Evolutionary conservation across 441 rosid species (phyloP).

Genomic region (Eruca vesicaria): DNA sequence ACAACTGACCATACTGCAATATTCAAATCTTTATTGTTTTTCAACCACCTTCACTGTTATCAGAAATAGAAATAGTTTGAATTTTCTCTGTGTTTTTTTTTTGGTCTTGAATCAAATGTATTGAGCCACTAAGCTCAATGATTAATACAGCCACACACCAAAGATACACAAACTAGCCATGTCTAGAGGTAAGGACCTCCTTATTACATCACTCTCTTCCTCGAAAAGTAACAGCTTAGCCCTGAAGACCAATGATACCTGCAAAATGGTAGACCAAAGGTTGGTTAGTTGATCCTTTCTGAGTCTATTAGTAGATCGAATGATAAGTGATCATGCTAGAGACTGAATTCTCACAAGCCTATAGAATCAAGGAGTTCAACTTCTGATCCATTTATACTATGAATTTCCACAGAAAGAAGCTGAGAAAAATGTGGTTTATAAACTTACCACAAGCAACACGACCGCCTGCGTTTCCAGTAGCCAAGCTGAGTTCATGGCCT

Average conservation of each 20-base stretch:
- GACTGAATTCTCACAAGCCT: background rate
- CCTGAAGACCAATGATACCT: slow-evolving; percentile 78
- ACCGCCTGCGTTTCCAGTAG: slow-evolving; percentile 91
- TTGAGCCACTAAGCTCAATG: background rate
- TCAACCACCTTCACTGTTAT: background rate
- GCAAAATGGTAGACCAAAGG: slow-evolving; percentile 18
- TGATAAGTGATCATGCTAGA: background rate
- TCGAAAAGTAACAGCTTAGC: slow-evolving; percentile 29
- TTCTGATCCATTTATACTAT: background rate
- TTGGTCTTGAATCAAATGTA: background rate
- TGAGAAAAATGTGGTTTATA: background rate
- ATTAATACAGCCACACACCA: slow-evolving; percentile 10
- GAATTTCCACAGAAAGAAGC: background rate
- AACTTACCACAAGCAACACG: slow-evolving; percentile 78
- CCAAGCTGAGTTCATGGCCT: slow-evolving; percentile 83
- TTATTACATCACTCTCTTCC: slow-evolving; percentile 23
- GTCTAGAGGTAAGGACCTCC: slow-evolving; percentile 5
- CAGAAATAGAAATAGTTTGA: background rate
- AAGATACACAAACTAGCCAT: slow-evolving; percentile 10
- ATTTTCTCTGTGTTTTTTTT: background rate
- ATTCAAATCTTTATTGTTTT: background rate
- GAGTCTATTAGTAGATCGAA: background rate
- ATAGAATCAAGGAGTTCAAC: slow-evolving; percentile 8
- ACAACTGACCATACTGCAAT: background rate
- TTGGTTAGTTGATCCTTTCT: background rate